phyloP scores from a whole-genome alignment of 2,329 filamentous ascomycete species.

The Xylaria arbuscula region DNA sequence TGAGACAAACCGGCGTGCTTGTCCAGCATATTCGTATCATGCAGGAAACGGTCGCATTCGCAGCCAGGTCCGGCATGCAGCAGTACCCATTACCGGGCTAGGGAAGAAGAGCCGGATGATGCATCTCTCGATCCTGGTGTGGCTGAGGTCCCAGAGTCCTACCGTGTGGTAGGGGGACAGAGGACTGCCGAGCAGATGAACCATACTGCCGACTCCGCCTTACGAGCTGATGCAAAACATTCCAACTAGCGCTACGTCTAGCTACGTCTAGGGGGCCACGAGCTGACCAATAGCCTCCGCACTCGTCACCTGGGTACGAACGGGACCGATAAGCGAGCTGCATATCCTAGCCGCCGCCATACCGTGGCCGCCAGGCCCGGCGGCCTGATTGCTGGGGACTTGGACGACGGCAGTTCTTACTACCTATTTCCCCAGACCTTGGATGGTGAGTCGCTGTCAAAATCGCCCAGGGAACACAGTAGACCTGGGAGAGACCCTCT shows the following conservation, averaged over 20 bases:
- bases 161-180: background rate
- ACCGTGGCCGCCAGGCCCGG: slow-evolving; percentile 9
- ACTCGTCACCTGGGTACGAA: slow-evolving; percentile 22
- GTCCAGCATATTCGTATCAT: slow-evolving; percentile 34
- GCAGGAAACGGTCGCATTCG: slow-evolving; percentile 21
- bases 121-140: slow-evolving; percentile 26
- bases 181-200: slow-evolving; percentile 10
- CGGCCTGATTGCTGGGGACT: background rate
- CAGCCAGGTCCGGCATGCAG: slow-evolving; percentile 17
- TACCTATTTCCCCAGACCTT: slow-evolving; percentile 1
- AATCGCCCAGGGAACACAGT: background rate
- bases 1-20: slow-evolving; percentile 32
- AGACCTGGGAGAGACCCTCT: background rate
- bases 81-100: slow-evolving; percentile 24
- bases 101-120: slow-evolving; percentile 37
- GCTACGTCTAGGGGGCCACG: slow-evolving; percentile 19
- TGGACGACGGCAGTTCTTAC: background rate
- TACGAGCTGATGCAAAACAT: slow-evolving; percentile 34
- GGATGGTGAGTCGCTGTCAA: background rate
- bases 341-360: slow-evolving; percentile 27
- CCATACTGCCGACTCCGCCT: slow-evolving; percentile 21
- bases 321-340: slow-evolving; percentile 39
- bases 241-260: slow-evolving; percentile 23
- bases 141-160: slow-evolving; percentile 22
- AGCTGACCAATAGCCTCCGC: slow-evolving; percentile 24